Evolutionary conservation across 768 basidiomycete genomes (phyloP), one percentile per base, ranked within the genome.

Genomic region (Tremella fuciformis): DNA sequence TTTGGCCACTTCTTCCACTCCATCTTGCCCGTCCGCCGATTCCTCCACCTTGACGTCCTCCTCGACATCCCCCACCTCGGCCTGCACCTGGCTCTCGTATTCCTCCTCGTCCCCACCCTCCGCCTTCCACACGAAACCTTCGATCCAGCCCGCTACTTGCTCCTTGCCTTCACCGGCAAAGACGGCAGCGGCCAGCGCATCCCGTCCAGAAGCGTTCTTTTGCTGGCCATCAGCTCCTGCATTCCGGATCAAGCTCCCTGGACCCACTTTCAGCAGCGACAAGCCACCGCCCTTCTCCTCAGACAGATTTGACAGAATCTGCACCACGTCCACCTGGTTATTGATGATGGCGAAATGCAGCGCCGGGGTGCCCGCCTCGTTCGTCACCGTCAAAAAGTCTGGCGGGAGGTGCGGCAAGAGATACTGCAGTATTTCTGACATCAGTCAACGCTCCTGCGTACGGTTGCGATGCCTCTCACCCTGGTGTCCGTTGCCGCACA

Each of bases 271-370:
- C 13, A 76, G 50, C 50, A 76, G 42, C 13, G 53, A 63, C 29
- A 76, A 34, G 26, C 75, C 75, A 37, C 75, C 75, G 13, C 75
- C 75, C 57, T 72, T 57, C 53, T 75, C 73, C 51, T 75, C 71
- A 26, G 73, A 63, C 40, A 69, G 34, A 39, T 76, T 71, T 13
- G 70, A 65, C 21, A 78, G 59, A 1, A 63, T 44, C 56, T 74
- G 66, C 8, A 76, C 76, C 53, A 69, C 59, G 21, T 57, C 71
- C 2, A 94, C 82, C 65, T 93, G 92, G 1, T 82, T 79, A 75
- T 96, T 97, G 40, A 91, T 76, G 1, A 88, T 84, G 0, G 92
- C 91, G 92, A 92, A 96, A 70, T 97, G 93, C 6, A 96, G 78
- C 7, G 93, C 82, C 1, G 89, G 93, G 22, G 92, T 93, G 52